Evolutionary conservation across 1,284 basidiomycete genomes (phyloP).

Genomic region (Leccinum subrobustum): DNA sequence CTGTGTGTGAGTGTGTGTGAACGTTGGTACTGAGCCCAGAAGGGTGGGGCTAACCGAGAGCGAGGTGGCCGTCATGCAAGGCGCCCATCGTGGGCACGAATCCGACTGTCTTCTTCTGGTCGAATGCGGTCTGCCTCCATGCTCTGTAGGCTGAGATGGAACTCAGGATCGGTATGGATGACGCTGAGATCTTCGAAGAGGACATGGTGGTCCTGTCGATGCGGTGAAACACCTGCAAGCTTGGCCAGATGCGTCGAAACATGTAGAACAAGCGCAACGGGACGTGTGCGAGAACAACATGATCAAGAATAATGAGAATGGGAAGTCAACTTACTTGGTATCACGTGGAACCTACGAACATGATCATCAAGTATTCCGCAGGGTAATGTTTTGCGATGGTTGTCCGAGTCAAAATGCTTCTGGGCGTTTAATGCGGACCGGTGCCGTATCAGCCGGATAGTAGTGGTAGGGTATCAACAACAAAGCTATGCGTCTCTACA

Average conservation of each 20-base stretch:
- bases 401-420: no score
- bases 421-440: not conserved
- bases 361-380: no score
- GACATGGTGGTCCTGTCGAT: conserved; percentile 16
- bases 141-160: conserved; percentile 67
- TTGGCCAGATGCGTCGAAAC: conserved; percentile 8
- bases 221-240: conserved; percentile 1
- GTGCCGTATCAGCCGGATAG: not conserved
- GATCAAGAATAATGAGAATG: not conserved
- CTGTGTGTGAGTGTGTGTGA: conserved; percentile 37
- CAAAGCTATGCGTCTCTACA: conserved; percentile 6
- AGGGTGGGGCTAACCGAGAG: conserved; percentile 62
- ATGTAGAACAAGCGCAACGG: conserved; percentile 1
- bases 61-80: conserved; percentile 89
- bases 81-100: conserved; percentile 98
- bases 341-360: no score
- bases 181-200: conserved; percentile 38
- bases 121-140: conserved; percentile 74
- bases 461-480: not conserved
- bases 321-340: not conserved
- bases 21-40: not conserved
- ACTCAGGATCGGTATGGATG: conserved; percentile 75
- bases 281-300: conserved; percentile 1
- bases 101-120: conserved; percentile 71
- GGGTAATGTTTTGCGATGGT: no score